phyloP scores from a whole-genome alignment of 495 filamentous ascomycete species.

The Aspergillus steynii region DNA sequence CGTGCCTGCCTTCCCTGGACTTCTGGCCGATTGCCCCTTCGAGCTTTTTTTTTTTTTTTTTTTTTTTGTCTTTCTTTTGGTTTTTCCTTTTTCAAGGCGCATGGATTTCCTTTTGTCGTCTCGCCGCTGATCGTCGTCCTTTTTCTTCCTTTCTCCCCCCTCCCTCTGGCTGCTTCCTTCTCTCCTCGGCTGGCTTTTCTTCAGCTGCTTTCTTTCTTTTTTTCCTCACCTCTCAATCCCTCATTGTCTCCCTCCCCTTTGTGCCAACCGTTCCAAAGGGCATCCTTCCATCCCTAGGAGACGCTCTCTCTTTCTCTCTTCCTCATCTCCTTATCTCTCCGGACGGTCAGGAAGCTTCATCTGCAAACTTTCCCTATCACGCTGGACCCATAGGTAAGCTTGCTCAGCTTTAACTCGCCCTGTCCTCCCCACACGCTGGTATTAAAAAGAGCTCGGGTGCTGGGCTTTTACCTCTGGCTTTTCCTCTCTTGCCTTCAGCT shows the following conservation, averaged over 20 bases:
- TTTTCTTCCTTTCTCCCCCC: neutral
- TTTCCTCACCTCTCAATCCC: constrained; percentile 7
- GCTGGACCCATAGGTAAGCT: constrained; percentile 10
- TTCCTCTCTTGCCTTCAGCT: neutral
- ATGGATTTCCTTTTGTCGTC: constrained; percentile 1
- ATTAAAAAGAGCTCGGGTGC: neutral
- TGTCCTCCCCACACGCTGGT: neutral
- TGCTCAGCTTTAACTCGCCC: neutral
- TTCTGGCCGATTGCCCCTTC: too few species aligned
- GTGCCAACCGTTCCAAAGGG: neutral
- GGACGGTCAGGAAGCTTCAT: constrained; percentile 9
- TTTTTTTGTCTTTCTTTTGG: constrained; percentile 15
- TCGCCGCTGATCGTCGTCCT: constrained; percentile 4
- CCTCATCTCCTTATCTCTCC: neutral
- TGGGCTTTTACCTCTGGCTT: too few species aligned
- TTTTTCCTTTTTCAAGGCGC: neutral
- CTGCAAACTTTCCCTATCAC: constrained; percentile 2
- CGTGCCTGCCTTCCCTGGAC: neutral
- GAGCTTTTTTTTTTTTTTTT: constrained; percentile 12
- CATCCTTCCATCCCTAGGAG: constrained; percentile 7
- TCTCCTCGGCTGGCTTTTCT: neutral
- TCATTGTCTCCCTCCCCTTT: constrained; percentile 1
- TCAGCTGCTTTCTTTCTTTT: constrained; percentile 17
- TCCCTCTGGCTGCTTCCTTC: neutral
- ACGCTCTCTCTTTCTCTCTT: neutral